Evolutionary conservation across 1,139 yeast species (phyloP).

Genomic region (Yamadazyma siamensis): DNA sequence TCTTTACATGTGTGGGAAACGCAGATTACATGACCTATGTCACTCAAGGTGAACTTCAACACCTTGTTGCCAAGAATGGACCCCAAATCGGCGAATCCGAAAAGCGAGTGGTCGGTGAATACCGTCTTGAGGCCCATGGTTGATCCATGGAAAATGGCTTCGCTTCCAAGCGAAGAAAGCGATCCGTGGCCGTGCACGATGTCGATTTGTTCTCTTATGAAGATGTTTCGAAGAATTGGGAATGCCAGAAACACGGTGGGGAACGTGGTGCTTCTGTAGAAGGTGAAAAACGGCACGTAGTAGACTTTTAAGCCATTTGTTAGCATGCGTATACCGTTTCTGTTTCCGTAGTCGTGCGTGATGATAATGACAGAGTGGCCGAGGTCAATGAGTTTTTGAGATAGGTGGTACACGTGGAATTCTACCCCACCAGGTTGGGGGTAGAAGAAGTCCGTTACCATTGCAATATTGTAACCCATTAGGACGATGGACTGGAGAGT

Average conservation of each 20-base stretch:
- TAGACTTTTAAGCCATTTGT: constrained; percentile 93
- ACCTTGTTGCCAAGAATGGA: constrained; percentile 85
- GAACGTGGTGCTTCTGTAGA: constrained; percentile 78
- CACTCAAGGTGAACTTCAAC: constrained; percentile 78
- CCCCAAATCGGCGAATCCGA: constrained; percentile 87
- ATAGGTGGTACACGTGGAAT: constrained; percentile 81
- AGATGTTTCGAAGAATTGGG: constrained; percentile 80
- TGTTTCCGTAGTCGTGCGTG: constrained; percentile 82
- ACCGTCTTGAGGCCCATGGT: constrained; percentile 92
- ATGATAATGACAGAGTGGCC: constrained; percentile 92
- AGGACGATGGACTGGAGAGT: neutral
- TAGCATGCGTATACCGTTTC: constrained; percentile 77
- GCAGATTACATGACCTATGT: constrained; percentile 89
- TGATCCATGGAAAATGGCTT: constrained; percentile 83
- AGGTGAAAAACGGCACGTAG: constrained; percentile 77
- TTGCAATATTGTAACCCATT: constrained; percentile 49
- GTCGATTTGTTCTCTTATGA: constrained; percentile 80
- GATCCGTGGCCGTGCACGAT: constrained; percentile 97
- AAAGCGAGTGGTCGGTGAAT: constrained; percentile 92
- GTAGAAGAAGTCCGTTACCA: constrained; percentile 96
- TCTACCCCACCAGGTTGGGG: constrained; percentile 99
- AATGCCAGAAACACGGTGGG: constrained; percentile 89
- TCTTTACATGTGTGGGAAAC: constrained; percentile 97
- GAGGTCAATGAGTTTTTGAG: constrained; percentile 71
- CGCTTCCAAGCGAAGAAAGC: constrained; percentile 81